Evolutionary conservation across 2,329 filamentous ascomycete genomes (phyloP).

Genomic region (Capronia coronata): DNA sequence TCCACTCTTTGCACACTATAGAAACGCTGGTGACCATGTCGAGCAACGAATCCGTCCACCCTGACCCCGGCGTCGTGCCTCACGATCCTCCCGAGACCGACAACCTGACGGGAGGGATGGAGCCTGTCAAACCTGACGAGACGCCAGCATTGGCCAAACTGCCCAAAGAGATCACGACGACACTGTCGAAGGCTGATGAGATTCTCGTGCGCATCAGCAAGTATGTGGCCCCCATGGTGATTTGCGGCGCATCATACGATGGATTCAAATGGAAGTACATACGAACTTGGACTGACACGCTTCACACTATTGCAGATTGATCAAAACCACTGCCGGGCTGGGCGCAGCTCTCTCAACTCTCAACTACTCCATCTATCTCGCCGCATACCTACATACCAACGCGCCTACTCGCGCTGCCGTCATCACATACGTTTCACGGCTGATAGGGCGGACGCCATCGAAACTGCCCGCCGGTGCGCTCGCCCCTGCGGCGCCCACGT

Average conservation of each 20-base stretch:
- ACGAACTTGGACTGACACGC: not conserved
- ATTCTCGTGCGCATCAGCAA: slow-evolving; percentile 22
- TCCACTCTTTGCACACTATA: not conserved
- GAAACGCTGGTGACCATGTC: slow-evolving; percentile 15
- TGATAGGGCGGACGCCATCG: slow-evolving; percentile 24
- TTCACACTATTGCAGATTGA: slow-evolving; percentile 43
- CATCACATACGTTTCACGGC: slow-evolving; percentile 19
- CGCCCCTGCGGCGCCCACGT: slow-evolving; percentile 44
- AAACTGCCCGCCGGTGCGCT: slow-evolving; percentile 30
- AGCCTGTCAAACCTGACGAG: slow-evolving; percentile 15
- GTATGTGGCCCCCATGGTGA: slow-evolving; percentile 10
- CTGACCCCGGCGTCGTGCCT: slow-evolving; percentile 20
- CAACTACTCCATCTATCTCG: slow-evolving; percentile 60
- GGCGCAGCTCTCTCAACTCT: slow-evolving; percentile 63
- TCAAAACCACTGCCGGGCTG: slow-evolving; percentile 62
- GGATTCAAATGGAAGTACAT: no score
- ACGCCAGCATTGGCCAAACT: slow-evolving; percentile 15
- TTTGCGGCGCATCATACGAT: no score
- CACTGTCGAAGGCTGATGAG: slow-evolving; percentile 21
- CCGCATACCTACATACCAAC: slow-evolving; percentile 52
- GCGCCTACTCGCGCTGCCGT: slow-evolving; percentile 34
- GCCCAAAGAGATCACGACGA: slow-evolving; percentile 18
- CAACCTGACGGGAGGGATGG: slow-evolving; percentile 2
- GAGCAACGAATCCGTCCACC: slow-evolving; percentile 16
- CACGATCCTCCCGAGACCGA: slow-evolving; percentile 14